These are phyloP conservation scores for Striga hermonthica DNA, from an alignment of 305 asterid species.

Conservation along the genomic window DNA sequence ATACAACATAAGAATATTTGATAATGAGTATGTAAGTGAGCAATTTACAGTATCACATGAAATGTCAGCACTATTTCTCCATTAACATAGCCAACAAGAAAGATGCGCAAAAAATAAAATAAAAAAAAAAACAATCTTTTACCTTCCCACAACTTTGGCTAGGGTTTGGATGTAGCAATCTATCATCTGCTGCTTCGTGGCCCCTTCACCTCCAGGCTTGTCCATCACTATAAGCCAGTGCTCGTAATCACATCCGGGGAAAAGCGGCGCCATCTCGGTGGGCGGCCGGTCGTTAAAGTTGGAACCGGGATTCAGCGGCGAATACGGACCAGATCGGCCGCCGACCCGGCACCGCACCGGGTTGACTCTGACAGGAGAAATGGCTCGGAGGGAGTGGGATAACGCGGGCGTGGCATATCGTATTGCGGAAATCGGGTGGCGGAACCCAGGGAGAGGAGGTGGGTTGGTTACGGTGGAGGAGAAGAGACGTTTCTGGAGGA, in stretches of 20 bases:
- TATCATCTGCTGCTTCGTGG: conserved; percentile 85
- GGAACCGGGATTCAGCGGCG: conserved; percentile 79
- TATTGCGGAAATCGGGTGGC: conserved; percentile 28
- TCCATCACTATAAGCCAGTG: conserved; percentile 97
- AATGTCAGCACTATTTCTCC: background rate
- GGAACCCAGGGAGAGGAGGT: conserved; percentile 47
- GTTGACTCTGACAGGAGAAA: conserved; percentile 41
- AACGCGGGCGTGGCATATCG: conserved; percentile 42
- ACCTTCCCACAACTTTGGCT: conserved; percentile 85
- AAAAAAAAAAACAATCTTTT: background rate
- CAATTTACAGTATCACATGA: background rate
- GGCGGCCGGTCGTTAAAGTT: conserved; percentile 83
- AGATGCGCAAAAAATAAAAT: background rate
- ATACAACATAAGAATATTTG: background rate
- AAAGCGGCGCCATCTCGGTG: conserved; percentile 93
- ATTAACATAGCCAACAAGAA: background rate
- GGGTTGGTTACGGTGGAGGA: conserved; percentile 45
- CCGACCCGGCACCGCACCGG: conserved; percentile 60
- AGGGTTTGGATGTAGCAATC: conserved; percentile 83
- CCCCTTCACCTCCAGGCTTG: conserved; percentile 96
- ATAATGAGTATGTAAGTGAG: background rate
- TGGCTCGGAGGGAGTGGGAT: conserved; percentile 44
- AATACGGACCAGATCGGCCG: conserved; percentile 68
- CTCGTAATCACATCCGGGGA: conserved; percentile 94
- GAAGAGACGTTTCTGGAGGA: conserved; percentile 40